phyloP scores from a whole-genome alignment of 1,284 basidiomycete species.

The Ustilago nuda region DNA sequence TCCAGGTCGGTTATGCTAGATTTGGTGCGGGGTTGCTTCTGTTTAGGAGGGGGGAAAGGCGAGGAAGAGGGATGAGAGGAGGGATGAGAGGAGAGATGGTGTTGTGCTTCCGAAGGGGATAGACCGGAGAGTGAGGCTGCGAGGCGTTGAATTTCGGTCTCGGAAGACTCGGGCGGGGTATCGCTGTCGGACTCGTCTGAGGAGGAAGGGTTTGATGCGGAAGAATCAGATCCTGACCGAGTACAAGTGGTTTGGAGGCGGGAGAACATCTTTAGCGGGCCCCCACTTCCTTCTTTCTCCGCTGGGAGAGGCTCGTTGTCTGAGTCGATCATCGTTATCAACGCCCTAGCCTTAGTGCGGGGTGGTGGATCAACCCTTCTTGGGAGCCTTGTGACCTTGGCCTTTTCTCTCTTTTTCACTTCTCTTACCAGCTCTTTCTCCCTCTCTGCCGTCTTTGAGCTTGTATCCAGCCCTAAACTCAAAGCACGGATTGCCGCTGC shows the following conservation, averaged over 20 bases:
- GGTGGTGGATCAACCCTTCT: constrained; percentile 10
- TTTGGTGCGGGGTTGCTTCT: neutral
- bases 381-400: constrained; percentile 21
- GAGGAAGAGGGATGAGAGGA: neutral
- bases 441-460: neutral
- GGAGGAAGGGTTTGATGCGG: constrained; percentile 25
- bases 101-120: constrained; percentile 10
- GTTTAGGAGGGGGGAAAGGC: neutral
- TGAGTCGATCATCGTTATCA: constrained; percentile 44
- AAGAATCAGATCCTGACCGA: constrained; percentile 11
- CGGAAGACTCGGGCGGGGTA: neutral
- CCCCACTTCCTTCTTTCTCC: neutral
- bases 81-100: neutral
- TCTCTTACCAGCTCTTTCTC: neutral
- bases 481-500: neutral
- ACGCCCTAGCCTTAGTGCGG: constrained; percentile 4
- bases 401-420: neutral
- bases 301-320: constrained; percentile 9
- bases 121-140: constrained; percentile 34
- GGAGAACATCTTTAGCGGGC: constrained; percentile 28
- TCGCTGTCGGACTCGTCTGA: constrained; percentile 13
- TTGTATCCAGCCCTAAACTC: neutral
- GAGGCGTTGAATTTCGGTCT: constrained; percentile 33
- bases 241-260: neutral
- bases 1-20: constrained; percentile 14